A percentile compares a stretch with the other conserved stretches of the same genome.
Conservation (phyloP, 1,284 basidiomycete genomes). For the Cutaneotrichosporon sp. region DNA sequence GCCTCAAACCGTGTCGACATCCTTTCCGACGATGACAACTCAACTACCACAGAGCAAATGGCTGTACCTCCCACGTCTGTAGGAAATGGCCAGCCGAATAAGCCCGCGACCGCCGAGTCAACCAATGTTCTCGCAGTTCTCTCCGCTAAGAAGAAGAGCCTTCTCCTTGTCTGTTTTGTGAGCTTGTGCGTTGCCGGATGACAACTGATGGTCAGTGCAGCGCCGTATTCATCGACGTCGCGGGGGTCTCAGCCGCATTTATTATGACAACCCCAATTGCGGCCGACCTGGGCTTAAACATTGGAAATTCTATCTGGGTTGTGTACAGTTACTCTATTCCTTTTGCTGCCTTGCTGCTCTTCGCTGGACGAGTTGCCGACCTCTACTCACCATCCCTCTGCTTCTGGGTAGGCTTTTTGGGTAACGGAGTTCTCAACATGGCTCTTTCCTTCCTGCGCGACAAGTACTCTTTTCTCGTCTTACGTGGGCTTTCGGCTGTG, state of each 20-base stretch:
- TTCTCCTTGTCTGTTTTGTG: constrained; percentile 36
- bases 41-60: too few species aligned
- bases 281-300: constrained; percentile 28
- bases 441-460: constrained; percentile 44
- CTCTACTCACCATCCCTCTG: constrained; percentile 41
- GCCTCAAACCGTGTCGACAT: too few species aligned
- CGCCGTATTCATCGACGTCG: constrained; percentile 40
- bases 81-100: too few species aligned
- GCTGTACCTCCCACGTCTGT: too few species aligned
- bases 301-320: constrained; percentile 38
- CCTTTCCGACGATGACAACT: too few species aligned
- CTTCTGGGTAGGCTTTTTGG: constrained; percentile 40
- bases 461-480: constrained; percentile 44
- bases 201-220: constrained; percentile 14
- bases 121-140: constrained; percentile 25
- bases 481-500: constrained; percentile 40
- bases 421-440: constrained; percentile 40
- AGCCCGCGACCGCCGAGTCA: background rate
- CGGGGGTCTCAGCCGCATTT: constrained; percentile 38
- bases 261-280: constrained; percentile 42
- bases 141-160: constrained; percentile 21
- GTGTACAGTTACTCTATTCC: constrained; percentile 29
- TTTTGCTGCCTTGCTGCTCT: constrained; percentile 38
- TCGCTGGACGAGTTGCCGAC: constrained; percentile 40
- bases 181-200: constrained; percentile 10